These are phyloP conservation scores for Bathelium albidoporum DNA, from an alignment of 495 filamentous ascomycete species.

Conservation along the genomic window DNA sequence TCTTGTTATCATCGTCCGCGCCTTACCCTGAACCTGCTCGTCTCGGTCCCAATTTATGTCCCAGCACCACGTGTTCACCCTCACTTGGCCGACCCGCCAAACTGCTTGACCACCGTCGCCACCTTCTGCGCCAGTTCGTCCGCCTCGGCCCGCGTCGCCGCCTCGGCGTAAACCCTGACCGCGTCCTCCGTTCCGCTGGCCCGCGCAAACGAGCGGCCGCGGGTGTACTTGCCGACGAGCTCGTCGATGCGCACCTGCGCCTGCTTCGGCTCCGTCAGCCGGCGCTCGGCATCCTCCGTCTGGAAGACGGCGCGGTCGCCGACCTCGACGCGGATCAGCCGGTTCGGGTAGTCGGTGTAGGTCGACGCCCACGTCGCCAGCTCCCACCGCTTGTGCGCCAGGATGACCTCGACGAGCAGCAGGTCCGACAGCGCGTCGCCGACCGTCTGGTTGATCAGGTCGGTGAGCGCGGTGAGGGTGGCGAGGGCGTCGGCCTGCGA, in stretches of 20 bases:
- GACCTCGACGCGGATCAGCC: slow-evolving; percentile 87
- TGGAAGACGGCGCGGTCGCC: slow-evolving; percentile 76
- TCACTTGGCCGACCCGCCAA: background rate
- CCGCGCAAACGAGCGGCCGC: slow-evolving; percentile 81
- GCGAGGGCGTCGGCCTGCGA: slow-evolving; percentile 79
- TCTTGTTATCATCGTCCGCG: too few species aligned
- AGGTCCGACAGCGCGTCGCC: slow-evolving; percentile 93
- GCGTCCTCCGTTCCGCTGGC: slow-evolving; percentile 94
- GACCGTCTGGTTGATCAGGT: slow-evolving; percentile 95
- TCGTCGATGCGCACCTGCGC: slow-evolving; percentile 78
- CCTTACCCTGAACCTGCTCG: too few species aligned
- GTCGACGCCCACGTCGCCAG: slow-evolving; percentile 85
- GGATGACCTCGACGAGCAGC: slow-evolving; percentile 89
- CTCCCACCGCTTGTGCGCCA: slow-evolving; percentile 89
- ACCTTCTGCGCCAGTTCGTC: slow-evolving; percentile 9
- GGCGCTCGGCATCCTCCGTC: slow-evolving; percentile 75
- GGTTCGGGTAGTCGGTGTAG: slow-evolving; percentile 91
- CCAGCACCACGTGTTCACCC: background rate
- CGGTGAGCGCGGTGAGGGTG: slow-evolving; percentile 66
- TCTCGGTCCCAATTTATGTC: background rate
- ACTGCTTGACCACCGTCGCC: slow-evolving; percentile 2
- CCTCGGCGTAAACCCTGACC: slow-evolving; percentile 94
- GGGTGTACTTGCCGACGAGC: slow-evolving; percentile 78
- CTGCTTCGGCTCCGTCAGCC: slow-evolving; percentile 65
- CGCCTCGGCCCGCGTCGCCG: slow-evolving; percentile 37